Conservation (phyloP, 306 rosid genomes). For the Echinosophora koreensis region DNA sequence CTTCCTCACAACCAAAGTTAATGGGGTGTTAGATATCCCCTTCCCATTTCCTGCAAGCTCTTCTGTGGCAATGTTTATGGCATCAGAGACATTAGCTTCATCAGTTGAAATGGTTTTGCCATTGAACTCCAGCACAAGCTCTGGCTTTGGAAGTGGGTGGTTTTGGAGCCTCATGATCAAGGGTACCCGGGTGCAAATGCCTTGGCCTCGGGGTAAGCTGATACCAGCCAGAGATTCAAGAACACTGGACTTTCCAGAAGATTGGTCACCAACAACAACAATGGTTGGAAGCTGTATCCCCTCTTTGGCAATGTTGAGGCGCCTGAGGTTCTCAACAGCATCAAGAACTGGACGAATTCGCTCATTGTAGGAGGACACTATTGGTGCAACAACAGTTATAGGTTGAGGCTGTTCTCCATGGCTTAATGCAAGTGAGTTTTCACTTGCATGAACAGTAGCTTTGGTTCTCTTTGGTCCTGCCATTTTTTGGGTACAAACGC, state of each 20-base stretch:
- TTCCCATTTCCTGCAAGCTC: constrained; percentile 58
- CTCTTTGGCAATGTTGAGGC: constrained; percentile 54
- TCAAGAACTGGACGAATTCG: constrained; percentile 54
- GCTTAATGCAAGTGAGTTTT: neutral
- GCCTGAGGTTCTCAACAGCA: constrained; percentile 54
- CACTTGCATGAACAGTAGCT: neutral
- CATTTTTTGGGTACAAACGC: neutral
- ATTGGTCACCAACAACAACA: constrained; percentile 61
- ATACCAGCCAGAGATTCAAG: constrained; percentile 62
- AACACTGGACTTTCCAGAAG: constrained; percentile 57
- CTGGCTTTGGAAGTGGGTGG: constrained; percentile 45
- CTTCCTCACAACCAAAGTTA: constrained; percentile 61
- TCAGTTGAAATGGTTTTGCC: constrained; percentile 44
- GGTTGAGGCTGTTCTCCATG: constrained; percentile 5
- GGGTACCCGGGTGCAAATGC: constrained; percentile 68
- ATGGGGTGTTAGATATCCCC: constrained; percentile 58
- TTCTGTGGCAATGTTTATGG: constrained; percentile 52
- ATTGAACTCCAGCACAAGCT: constrained; percentile 54
- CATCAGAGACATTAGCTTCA: constrained; percentile 53
- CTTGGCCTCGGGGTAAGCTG: constrained; percentile 66
- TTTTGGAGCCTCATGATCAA: constrained; percentile 63
- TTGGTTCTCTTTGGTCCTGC: neutral
- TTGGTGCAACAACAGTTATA: constrained; percentile 33
- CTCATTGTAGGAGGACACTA: constrained; percentile 53
- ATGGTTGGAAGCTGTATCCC: constrained; percentile 63